Percentiles rank a stretch among this genome's conserved stretches.
phyloP scores from a whole-genome alignment of 768 basidiomycete genomes.

The Leccinum longicurvipes region DNA sequence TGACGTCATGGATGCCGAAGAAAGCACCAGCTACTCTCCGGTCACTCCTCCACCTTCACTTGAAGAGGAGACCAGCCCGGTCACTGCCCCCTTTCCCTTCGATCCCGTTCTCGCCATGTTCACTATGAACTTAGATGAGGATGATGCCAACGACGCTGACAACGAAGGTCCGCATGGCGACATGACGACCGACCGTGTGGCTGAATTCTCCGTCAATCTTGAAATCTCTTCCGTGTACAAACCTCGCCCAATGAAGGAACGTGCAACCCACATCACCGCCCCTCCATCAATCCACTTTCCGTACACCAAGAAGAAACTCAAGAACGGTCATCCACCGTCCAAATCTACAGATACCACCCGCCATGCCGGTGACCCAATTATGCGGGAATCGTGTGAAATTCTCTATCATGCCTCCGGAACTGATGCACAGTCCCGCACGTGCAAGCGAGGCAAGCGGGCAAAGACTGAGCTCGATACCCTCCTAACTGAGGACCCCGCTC shows the following conservation, averaged over 20 bases:
- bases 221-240: slow-evolving; percentile 74
- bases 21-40: slow-evolving; percentile 13
- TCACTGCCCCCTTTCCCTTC: slow-evolving; percentile 20
- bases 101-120: slow-evolving; percentile 36
- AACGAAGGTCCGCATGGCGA: slow-evolving; percentile 16
- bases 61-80: neutral
- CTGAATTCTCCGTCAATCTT: slow-evolving; percentile 47
- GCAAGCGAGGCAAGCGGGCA: slow-evolving; percentile 48
- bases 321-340: slow-evolving; percentile 22
- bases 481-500: slow-evolving; percentile 16
- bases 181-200: neutral
- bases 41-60: slow-evolving; percentile 7
- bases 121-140: slow-evolving; percentile 45
- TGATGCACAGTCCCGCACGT: slow-evolving; percentile 39
- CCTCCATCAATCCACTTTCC: slow-evolving; percentile 6
- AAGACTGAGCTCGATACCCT: slow-evolving; percentile 40
- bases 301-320: slow-evolving; percentile 23
- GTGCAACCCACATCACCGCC: slow-evolving; percentile 32
- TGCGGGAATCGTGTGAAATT: neutral
- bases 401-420: slow-evolving; percentile 14
- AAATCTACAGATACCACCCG: neutral
- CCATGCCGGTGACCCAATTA: neutral
- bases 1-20: slow-evolving; percentile 40
- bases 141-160: slow-evolving; percentile 32
- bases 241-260: slow-evolving; percentile 60